These are phyloP conservation scores for Chlorokybus atmophyticus DNA, from an alignment of 139 green algal genomes.

Conservation along the genomic window DNA sequence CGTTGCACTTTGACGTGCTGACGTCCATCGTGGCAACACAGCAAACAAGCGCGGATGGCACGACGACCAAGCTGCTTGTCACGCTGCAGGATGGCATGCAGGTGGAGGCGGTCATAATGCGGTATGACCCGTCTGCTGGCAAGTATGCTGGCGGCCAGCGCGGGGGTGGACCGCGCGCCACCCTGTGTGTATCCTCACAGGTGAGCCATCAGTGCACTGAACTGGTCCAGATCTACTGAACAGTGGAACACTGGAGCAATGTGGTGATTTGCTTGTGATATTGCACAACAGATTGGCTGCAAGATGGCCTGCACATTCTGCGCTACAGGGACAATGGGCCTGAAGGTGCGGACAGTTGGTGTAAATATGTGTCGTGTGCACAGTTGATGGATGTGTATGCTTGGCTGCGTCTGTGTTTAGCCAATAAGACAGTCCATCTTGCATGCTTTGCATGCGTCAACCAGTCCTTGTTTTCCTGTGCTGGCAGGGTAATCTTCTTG, in stretches of 20 bases:
- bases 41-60: no score
- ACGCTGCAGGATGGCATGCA: slow-evolving; percentile 68
- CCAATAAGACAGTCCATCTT: not conserved
- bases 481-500: slow-evolving; percentile 57
- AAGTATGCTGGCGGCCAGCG: slow-evolving; percentile 5
- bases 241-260: no score
- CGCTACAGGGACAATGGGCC: slow-evolving; percentile 87
- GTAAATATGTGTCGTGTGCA: no score
- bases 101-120: slow-evolving; percentile 60
- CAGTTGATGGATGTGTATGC: no score
- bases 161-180: slow-evolving; percentile 41
- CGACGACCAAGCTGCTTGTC: slow-evolving; percentile 20
- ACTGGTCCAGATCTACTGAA: no score
- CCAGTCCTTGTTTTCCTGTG: not conserved
- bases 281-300: slow-evolving; percentile 78
- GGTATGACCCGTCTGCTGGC: slow-evolving; percentile 23
- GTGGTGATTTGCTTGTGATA: no score
- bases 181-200: slow-evolving; percentile 42
- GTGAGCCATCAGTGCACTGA: no score
- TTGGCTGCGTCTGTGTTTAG: not conserved
- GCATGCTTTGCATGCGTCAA: not conserved
- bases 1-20: no score
- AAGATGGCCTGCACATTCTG: slow-evolving; percentile 96
- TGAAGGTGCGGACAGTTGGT: no score
- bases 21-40: no score